Base-by-base conservation (phyloP, 192 early-diverging fungal species). In the Coemansia sp. region DNA sequence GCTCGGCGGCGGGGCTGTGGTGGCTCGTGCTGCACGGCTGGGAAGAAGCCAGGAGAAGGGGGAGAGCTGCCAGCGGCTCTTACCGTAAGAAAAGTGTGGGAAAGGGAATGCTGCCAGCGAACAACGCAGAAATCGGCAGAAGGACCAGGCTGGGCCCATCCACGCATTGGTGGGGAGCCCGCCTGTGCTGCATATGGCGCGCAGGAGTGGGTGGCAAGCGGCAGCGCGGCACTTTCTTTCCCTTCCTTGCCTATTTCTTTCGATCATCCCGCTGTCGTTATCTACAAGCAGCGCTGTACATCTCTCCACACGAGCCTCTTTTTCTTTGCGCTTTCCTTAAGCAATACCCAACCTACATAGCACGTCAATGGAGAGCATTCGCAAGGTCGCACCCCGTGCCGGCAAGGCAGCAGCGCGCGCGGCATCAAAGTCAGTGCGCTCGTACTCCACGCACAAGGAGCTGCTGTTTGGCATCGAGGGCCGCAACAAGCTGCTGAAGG, bases 401-500 rank as follows among this genome's bases (percentile, higher is more conserved):
- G 35, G 60, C 49, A 72, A 67, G 54, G 36, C 68, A 30, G 60
- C 73, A 10, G 45, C 52, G 33, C 27, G 38, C 47, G 33, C 46
- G 19, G 56, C 52, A 27, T 18, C 52, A 51, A 63, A 50, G 37
- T 45, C 68, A 22, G 45, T 42, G 34, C 83, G 86, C 56, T 45
- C 70, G 34, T 92, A 88, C 81, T 87, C 88, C 38, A 83, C 88
- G 48, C 94, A 99, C 86, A 99, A 99, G 85, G 94, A 95, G 75
- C 86, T 99, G 72, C 70, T 82, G 64, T 99, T 97, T 77, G 95
- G 94, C 55, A 91, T 94, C 61, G 92, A 96, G 51, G 97, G 92
- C 59, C 86, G 97, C 63, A 90, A 90, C 60, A 83, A 83, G 52
- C 84, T 99, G 46, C 85, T 95, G 31, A 83, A 85, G 60, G 97